Evolutionary conservation across 2,329 filamentous ascomycete species (phyloP), one percentile per base, ranked within the genome.

Genomic region (Colletotrichum costaricense): DNA sequence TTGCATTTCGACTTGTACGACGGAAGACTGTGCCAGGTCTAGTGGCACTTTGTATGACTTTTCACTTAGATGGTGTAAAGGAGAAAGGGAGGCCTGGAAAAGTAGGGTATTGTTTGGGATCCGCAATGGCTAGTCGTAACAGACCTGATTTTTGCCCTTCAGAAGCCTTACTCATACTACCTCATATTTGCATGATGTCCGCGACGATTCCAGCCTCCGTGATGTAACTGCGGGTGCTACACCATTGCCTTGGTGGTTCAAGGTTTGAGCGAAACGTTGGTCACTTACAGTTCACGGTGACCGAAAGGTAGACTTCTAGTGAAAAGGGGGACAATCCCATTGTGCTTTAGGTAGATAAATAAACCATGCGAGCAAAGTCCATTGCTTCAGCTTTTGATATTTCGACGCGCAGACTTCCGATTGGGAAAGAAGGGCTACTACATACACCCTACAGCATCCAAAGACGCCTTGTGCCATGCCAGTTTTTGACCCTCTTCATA

Each of bases 1-100:
- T 64, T 42, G 26, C 52, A 22, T 59, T 42, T 60, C 35, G 33
- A 16, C 42, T 63, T 63, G 30, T 64, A 62, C 19, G 56, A 52
- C 60, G 71, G 60, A 59, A 63, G 24, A 19, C 42, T 49, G 55
- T 57, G 69, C 49, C 56, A 42, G 28, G 35, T 57, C 52, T 26
- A 8, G 55, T 14, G 60, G 71, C 49, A 65, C 35, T 19, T 5
- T 38, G 60, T 66, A 73, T 52, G 55, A 54, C 63, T 62, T 52
- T 73, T 70, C 70, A 65, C 58, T 58, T 71, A 73, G 67, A 73
- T 56, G 67, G 71, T 73, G 71, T 71, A 70, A 71, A 73, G 67
- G 71, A 73, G 67, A 71, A 73, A 46, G 56, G 71, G 46, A 62
- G 55, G 56, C 35, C 22, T 49, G 67, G 54, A 66, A 71, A 71